Conservation (phyloP, 352 stramenopile genomes). For the Globisporangium megalacanthum region DNA sequence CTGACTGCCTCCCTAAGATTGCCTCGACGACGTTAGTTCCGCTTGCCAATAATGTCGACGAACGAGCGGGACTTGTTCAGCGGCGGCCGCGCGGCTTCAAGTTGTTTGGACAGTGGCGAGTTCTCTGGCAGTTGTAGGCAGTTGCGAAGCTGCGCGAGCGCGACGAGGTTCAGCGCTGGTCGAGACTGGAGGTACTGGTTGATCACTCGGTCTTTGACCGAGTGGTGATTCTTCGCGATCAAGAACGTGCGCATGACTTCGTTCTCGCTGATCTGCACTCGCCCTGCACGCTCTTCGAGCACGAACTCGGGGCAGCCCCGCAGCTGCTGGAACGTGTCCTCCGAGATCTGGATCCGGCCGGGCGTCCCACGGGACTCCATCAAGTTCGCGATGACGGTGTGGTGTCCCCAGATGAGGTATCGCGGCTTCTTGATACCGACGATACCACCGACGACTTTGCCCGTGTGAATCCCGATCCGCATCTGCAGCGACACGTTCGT, state of each 20-base stretch:
- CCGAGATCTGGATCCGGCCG: constrained; percentile 56
- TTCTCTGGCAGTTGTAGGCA: constrained; percentile 48
- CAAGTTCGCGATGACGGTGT: constrained; percentile 73
- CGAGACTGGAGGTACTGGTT: constrained; percentile 37
- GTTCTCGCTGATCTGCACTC: constrained; percentile 54
- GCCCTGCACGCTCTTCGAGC: constrained; percentile 35
- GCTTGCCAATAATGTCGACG: constrained; percentile 35
- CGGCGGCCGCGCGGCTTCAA: constrained; percentile 25
- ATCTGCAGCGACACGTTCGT: constrained; percentile 72
- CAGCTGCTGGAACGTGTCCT: constrained; percentile 54
- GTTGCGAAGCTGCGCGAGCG: constrained; percentile 42
- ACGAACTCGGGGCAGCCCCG: constrained; percentile 42
- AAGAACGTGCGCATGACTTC: constrained; percentile 49
- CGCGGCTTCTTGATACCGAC: constrained; percentile 82
- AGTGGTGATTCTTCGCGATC: constrained; percentile 33
- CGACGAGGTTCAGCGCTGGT: constrained; percentile 30
- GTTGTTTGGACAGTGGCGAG: constrained; percentile 39
- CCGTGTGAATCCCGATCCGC: constrained; percentile 83
- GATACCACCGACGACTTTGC: constrained; percentile 75
- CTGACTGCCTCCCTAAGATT: not conserved
- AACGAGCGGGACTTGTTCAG: constrained; percentile 31
- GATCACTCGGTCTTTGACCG: constrained; percentile 46
- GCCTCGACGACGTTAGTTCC: not conserved
- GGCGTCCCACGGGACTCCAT: constrained; percentile 67
- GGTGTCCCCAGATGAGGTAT: constrained; percentile 82